These are phyloP conservation scores for Moricandia arvensis DNA, from an alignment of 345 rosid species.

Conservation along the genomic window DNA sequence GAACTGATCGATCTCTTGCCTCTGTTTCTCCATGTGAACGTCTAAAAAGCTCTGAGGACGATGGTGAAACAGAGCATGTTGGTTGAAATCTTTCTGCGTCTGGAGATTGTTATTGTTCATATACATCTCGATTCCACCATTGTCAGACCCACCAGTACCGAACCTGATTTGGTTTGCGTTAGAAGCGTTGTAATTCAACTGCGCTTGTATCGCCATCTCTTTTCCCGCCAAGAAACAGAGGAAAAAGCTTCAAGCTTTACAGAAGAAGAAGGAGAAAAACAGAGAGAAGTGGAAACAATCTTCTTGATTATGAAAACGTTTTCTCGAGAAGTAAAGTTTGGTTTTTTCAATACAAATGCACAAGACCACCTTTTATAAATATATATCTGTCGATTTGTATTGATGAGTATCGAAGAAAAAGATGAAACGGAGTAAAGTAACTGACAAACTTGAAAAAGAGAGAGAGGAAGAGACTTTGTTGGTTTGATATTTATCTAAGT, in stretches of 20 bases:
- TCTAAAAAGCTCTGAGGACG: slow-evolving; percentile 28
- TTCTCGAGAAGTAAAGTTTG: not conserved
- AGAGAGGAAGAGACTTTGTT: slow-evolving; percentile 24
- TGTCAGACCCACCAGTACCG: slow-evolving; percentile 38
- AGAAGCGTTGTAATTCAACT: slow-evolving; percentile 42
- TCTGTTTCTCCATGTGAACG: slow-evolving; percentile 47
- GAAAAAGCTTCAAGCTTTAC: slow-evolving; percentile 7
- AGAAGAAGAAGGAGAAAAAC: not conserved
- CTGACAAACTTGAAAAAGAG: slow-evolving; percentile 12
- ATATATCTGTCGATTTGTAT: not conserved
- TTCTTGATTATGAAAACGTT: not conserved
- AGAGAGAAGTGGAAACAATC: slow-evolving; percentile 11
- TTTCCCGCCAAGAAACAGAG: slow-evolving; percentile 1
- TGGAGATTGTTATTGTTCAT: slow-evolving; percentile 5
- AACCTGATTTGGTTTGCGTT: slow-evolving; percentile 23
- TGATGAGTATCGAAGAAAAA: slow-evolving; percentile 24
- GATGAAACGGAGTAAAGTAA: slow-evolving; percentile 1
- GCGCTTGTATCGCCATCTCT: slow-evolving; percentile 71
- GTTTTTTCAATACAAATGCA: slow-evolving; percentile 15
- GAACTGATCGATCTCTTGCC: slow-evolving; percentile 59
- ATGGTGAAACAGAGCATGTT: slow-evolving; percentile 36
- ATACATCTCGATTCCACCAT: slow-evolving; percentile 38
- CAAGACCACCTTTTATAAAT: not conserved
- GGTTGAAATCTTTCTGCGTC: slow-evolving; percentile 35
- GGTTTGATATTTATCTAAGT: slow-evolving; percentile 19